Evolutionary conservation across 2,329 filamentous ascomycete species (phyloP).

Genomic region (Colletotrichum sp.): DNA sequence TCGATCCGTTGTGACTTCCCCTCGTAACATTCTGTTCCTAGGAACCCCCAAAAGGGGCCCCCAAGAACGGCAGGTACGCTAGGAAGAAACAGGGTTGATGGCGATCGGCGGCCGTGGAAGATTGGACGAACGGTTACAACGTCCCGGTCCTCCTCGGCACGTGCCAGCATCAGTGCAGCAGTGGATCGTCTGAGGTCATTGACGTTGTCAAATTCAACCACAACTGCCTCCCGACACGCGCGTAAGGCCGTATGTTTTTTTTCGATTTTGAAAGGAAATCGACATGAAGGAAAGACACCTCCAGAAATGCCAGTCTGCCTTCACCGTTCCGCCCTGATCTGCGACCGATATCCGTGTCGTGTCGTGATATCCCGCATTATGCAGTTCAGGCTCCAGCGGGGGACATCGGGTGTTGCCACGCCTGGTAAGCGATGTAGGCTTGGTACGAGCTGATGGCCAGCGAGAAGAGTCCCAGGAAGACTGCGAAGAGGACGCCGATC

Average conservation of each 20-base stretch:
- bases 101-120: not conserved
- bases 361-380: not conserved
- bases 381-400: not conserved
- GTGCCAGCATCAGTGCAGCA: not conserved
- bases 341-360: not conserved
- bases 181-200: not conserved
- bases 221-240: not conserved
- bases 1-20: not conserved
- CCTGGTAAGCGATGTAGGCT: slow-evolving; percentile 25
- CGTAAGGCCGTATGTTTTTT: not conserved
- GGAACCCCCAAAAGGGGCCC: not conserved
- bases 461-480: slow-evolving; percentile 20
- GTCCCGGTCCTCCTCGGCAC: not conserved
- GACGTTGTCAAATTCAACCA: not conserved
- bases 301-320: not conserved
- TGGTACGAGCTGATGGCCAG: slow-evolving; percentile 24
- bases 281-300: not conserved
- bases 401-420: slow-evolving; percentile 24
- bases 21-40: not conserved
- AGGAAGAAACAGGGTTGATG: not conserved
- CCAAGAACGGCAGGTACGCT: not conserved
- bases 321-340: not conserved
- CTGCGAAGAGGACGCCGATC: slow-evolving; percentile 23
- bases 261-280: not conserved
- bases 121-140: not conserved